Evolutionary conservation across 129 eudicot genomes (phyloP).

Genomic region (Silybum marianum): DNA sequence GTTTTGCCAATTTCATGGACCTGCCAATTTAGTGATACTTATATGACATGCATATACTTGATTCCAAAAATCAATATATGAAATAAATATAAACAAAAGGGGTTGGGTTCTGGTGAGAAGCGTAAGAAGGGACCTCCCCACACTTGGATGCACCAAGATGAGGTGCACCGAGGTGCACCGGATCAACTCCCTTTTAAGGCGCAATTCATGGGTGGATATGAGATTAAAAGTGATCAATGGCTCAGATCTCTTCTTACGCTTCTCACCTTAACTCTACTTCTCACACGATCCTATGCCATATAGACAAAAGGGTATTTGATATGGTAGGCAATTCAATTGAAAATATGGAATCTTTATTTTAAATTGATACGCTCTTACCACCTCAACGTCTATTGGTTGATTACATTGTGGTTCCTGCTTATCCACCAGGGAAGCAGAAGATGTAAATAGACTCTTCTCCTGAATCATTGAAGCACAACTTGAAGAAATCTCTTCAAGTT

Average conservation of each 20-base stretch:
- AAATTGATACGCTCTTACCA: constrained; percentile 21
- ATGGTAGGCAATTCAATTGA: not conserved
- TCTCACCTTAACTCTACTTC: too few species aligned
- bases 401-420: constrained; percentile 26
- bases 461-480: constrained; percentile 11
- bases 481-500: constrained; percentile 28
- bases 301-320: not conserved
- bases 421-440: constrained; percentile 29
- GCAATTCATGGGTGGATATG: too few species aligned
- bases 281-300: too few species aligned
- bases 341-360: constrained; percentile 4
- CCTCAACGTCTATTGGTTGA: constrained; percentile 26
- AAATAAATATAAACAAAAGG: not conserved
- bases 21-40: constrained; percentile 48
- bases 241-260: too few species aligned
- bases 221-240: too few species aligned
- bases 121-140: too few species aligned
- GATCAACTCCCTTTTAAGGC: too few species aligned
- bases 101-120: too few species aligned
- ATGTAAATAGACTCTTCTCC: constrained; percentile 1
- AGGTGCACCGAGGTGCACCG: too few species aligned
- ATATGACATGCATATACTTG: constrained; percentile 9
- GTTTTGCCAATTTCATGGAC: constrained; percentile 30
- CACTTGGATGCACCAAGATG: too few species aligned
- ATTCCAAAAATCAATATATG: not conserved